Evolutionary conservation across 257 asterid genomes (phyloP), one percentile per base, ranked within the genome.

Genomic region (Jasminum sambac): DNA sequence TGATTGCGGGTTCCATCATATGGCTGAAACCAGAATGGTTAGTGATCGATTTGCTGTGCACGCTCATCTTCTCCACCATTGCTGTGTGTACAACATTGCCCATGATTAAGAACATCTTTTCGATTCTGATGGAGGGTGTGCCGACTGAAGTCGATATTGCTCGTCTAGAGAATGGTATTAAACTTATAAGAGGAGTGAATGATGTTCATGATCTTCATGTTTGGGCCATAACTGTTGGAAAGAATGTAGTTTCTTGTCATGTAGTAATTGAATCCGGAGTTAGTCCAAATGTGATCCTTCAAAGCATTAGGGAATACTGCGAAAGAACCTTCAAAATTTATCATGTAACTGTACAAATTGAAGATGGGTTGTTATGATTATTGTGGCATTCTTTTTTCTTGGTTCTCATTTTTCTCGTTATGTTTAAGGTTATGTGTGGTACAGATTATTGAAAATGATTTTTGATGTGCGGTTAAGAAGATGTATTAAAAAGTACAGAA

Each of bases 201-300:
- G 90, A 76, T 66, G 85, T 89, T 64, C 94, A 87, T 46, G 98
- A 91, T 78, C 88, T 91, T 62, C 98, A 91, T 73, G 82, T 85
- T 64, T 91, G 98, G 98, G 84, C 87, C 9, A 84, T 87, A 62
- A 86, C 92, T 2, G 37, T 79, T 2, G 94, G 94, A 5, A 91
- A 88, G 76, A 70, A 66, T 57, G 90, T 85, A 34, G 36, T 89
- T 74, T 70, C 90, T 52, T 89, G 98, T 75, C 96, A 91, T 70
- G 82, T 88, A 41, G 82, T 76, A 67, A 69, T 80, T 50, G 87
- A 78, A 48, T 76, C 82, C 14, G 92, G 79, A 44, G 81, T 77
- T 13, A 26, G 78, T 58, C 77, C 84, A n/a, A 76, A 68, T 63
- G 87, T 83, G 74, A 76, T 87, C 58, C 71, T 91, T 40, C 61